phyloP scores from a whole-genome alignment of 1,284 basidiomycete species.

The Ustilago xerochloae region DNA sequence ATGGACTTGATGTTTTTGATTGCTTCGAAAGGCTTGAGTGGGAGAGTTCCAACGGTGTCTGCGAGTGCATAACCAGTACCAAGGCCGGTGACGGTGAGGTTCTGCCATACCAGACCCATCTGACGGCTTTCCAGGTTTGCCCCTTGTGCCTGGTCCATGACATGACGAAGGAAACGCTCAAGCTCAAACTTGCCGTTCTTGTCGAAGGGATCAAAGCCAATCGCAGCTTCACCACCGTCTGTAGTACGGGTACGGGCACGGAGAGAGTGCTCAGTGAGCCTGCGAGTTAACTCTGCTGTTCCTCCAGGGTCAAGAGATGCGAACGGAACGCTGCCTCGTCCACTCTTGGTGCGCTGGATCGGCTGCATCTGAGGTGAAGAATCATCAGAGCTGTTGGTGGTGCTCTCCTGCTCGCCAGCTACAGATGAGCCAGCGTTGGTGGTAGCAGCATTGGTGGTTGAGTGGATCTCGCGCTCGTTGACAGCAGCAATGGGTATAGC shows the following conservation, averaged over 20 bases:
- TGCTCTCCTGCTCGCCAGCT: background rate
- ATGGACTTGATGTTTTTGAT: conserved; percentile 28
- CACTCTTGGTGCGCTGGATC: conserved; percentile 23
- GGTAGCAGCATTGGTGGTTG: conserved; percentile 7
- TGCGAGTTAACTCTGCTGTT: conserved; percentile 46
- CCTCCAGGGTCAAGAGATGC: conserved; percentile 42
- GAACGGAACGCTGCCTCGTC: conserved; percentile 25
- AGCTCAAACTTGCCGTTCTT: conserved; percentile 67
- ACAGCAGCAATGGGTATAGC: conserved; percentile 12
- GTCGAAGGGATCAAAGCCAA: conserved; percentile 56
- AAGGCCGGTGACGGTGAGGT: conserved; percentile 56
- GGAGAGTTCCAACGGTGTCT: conserved; percentile 42
- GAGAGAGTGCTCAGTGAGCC: conserved; percentile 40
- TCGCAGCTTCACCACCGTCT: conserved; percentile 17
- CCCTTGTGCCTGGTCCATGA: conserved; percentile 55
- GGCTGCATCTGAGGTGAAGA: conserved; percentile 14
- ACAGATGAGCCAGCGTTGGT: conserved; percentile 20
- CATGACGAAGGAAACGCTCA: conserved; percentile 61
- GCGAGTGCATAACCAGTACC: conserved; percentile 52
- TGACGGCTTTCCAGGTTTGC: conserved; percentile 54
- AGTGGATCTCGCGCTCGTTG: conserved; percentile 1
- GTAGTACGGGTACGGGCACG: conserved; percentile 12
- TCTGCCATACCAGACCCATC: conserved; percentile 54
- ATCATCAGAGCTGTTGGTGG: conserved; percentile 5
- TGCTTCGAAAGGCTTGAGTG: conserved; percentile 40